A percentile compares a stretch with the other conserved stretches of the same genome.
phyloP scores from a whole-genome alignment of 2,329 filamentous ascomycete genomes.

The Saccharata proteae region DNA sequence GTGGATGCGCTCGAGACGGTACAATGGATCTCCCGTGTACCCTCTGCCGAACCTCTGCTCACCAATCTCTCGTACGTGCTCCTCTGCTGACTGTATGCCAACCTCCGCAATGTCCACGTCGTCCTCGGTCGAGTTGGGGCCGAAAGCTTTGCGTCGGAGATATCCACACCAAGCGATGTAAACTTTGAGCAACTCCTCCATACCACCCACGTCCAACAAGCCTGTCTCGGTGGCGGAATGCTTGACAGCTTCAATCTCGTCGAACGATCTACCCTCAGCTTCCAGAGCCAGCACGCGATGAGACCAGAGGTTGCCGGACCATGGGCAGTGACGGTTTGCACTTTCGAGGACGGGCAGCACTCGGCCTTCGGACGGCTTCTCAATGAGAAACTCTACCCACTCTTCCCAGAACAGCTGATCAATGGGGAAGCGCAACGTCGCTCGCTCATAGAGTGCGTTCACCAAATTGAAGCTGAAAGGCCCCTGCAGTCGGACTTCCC shows the following conservation, averaged over 20 bases:
- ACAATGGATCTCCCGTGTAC: constrained; percentile 78
- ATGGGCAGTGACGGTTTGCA: constrained; percentile 82
- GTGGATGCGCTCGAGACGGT: constrained; percentile 79
- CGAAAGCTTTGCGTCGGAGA: constrained; percentile 73
- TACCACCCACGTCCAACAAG: constrained; percentile 70
- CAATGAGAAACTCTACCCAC: constrained; percentile 60
- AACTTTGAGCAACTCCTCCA: constrained; percentile 81
- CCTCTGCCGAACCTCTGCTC: constrained; percentile 63
- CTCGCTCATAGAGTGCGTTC: constrained; percentile 63
- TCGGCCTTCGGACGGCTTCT: constrained; percentile 36
- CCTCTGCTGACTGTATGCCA: constrained; percentile 72
- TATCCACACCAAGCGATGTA: constrained; percentile 93
- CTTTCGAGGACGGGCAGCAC: constrained; percentile 64
- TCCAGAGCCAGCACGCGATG: constrained; percentile 79
- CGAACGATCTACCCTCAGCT: constrained; percentile 61
- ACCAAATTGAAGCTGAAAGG: constrained; percentile 41
- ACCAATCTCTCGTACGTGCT: constrained; percentile 68
- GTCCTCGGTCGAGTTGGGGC: constrained; percentile 58
- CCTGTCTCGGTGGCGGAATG: constrained; percentile 81
- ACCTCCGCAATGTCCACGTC: constrained; percentile 80
- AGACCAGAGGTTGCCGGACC: constrained; percentile 85
- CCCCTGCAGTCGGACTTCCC: constrained; percentile 58
- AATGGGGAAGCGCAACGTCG: constrained; percentile 59
- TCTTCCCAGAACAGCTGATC: constrained; percentile 74
- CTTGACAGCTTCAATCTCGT: constrained; percentile 79